These are phyloP conservation scores for Claviceps lovelessii DNA, from an alignment of 2,329 filamentous ascomycete species.

Conservation along the genomic window DNA sequence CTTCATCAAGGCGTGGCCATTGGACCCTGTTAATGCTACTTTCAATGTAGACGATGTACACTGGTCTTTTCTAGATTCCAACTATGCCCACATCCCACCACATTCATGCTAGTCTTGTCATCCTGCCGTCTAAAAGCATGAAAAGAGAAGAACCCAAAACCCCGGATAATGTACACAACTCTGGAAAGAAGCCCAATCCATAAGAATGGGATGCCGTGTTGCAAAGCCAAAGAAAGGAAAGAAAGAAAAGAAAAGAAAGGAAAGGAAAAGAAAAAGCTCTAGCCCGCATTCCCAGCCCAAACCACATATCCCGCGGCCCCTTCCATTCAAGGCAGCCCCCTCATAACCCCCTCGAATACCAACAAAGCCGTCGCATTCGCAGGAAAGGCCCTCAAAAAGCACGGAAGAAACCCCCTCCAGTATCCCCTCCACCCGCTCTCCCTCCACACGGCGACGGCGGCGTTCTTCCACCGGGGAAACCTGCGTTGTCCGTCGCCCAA, in stretches of 20 bases:
- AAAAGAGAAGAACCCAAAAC: not conserved
- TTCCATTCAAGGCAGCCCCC: conserved; percentile 32
- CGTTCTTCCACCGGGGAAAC: conserved; percentile 67
- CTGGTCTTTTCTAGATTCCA: not conserved
- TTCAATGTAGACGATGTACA: no score
- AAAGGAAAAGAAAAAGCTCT: not conserved
- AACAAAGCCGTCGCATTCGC: conserved; percentile 90
- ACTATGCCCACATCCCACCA: not conserved
- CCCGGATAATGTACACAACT: not conserved
- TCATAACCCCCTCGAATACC: conserved; percentile 86
- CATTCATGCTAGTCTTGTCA: not conserved
- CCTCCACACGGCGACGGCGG: conserved; percentile 59
- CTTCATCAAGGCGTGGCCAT: not conserved
- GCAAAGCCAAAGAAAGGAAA: not conserved
- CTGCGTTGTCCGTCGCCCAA: conserved; percentile 51
- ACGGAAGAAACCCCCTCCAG: conserved; percentile 87
- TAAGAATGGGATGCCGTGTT: not conserved
- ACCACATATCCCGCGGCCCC: not conserved
- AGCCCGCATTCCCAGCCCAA: not conserved
- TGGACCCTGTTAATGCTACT: not conserved
- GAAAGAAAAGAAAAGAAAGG: no score
- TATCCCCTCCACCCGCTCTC: conserved; percentile 69
- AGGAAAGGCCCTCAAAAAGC: conserved; percentile 85
- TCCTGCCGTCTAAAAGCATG: not conserved
- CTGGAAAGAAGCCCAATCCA: not conserved